Evolutionary conservation across 1,284 basidiomycete genomes (phyloP), one percentile per base, ranked within the genome.

Genomic region (Sanghuangporus sanghuang): DNA sequence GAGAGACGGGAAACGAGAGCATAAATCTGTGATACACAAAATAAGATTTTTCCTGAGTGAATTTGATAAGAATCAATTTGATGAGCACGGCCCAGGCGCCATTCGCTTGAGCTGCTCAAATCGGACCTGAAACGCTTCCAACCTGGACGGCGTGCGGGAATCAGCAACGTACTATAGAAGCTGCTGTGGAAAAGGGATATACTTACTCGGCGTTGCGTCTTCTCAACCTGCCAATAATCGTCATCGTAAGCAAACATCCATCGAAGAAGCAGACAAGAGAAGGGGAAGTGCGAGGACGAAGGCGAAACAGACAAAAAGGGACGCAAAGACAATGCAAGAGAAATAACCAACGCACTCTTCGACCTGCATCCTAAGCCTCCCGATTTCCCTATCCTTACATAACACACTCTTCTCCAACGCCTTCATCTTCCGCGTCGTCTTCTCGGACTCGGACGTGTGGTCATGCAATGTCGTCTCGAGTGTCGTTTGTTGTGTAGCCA

Each of bases 321-420:
- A 18, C 42, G 12, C 42, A 44, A 44, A 44, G 2, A 44, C 42
- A 46, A 44, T 48, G 5, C 38, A 40, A 42, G 18, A 42, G 40
- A 57, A 38, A 18, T 5, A 64, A 21, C 6, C 44, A 44, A 70
- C 73, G 59, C 62, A 73, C 69, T 57, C 72, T 49, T 73, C 66
- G 9, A 73, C 70, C 54, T 78, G 74, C 42, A 68, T 65, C 62
- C 75, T 69, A 39, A 83, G 65, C 42, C 71, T 65, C 2, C 61
- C 65, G 12, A 85, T 81, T 53, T 68, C 75, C 21, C 67, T 70
- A 8, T 70, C 70, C 68, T 80, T 83, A 5, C 73, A 72, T 2
- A 73, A 71, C 38, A 75, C 74, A 50, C 73, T 75, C 53, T 73
- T 72, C 54, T 74, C 73, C 55, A 77, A 71, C 9, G 79, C 78